Base-by-base conservation (phyloP, 1,284 basidiomycete species). In the Cutaneotrichosporon daszewskae region DNA sequence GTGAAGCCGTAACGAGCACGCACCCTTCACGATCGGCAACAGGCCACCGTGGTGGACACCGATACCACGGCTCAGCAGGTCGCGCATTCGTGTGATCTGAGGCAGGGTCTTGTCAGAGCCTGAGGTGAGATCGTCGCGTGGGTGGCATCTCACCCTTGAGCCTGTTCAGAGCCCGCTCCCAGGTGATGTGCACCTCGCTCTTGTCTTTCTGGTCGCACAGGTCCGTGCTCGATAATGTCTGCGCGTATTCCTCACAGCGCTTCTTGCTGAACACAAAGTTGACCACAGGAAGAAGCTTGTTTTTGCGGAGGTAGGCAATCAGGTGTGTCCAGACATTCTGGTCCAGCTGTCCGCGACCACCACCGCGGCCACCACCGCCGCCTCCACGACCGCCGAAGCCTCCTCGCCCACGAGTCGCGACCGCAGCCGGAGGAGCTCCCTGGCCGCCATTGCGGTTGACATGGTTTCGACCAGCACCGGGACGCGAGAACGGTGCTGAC, bases 231-330 rank as follows among this genome's bases (percentile, higher is more conserved):
- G 84, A 85, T 53, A 98, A 73, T 11, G 87, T 94, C 11, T 77
- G 77, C 2, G 95, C 94, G 64, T 98, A 90, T 70, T 97, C 95
- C 72, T 98, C 94, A 63, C 95, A 99, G 40, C 82, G 77, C 67
- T 89, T 91, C 76, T 99, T 99, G 34, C 90, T 95, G 58, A 99
- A 85, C 1, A 94, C 95, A 69, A 99, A 99, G 23, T 95, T 82
- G 34, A 99, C 95, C 8, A 92, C 90, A 1, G 95, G 95, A 1
- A 99, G 76, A 2, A 98, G 77, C 19, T 77, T 74, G 51, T 84
- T 82, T 73, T 97, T 97, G 60, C 83, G 81, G 40, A 99, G 76
- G 59, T 88, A 77, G 6, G 83, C 85, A 23, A 98, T 77, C 32
- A 99, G 77, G 62, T 97, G 91, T 17, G 95, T 88, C 75, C 94